A percentile compares a stretch with the other conserved stretches of the same genome.
Evolutionary conservation across 73 alveolate genomes (phyloP).

Genomic region (Tetrahymena borealis): DNA sequence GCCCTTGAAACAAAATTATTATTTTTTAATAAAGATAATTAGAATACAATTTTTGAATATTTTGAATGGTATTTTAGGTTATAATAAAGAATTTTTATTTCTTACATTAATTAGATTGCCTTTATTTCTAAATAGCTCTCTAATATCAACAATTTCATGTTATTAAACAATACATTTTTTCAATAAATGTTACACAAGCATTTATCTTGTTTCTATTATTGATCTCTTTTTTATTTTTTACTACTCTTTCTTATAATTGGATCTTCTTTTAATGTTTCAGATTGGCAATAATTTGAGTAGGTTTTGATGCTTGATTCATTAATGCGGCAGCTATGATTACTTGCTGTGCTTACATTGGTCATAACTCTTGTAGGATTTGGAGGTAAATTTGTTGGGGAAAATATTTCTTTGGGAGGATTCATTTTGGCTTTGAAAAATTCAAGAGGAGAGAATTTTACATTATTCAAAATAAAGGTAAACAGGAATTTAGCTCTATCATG

Average conservation of each 20-base stretch:
- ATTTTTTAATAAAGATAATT: no score
- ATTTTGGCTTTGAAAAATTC: not conserved
- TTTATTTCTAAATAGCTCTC: no score
- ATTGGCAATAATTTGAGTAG: not conserved
- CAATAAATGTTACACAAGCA: not conserved
- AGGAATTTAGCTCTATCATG: not conserved
- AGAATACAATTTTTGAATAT: no score
- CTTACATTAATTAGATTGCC: no score
- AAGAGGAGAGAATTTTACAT: not conserved
- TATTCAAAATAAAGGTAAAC: not conserved
- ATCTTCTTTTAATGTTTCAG: not conserved
- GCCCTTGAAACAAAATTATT: no score
- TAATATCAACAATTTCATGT: no score
- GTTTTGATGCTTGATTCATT: not conserved
- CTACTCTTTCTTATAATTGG: not conserved
- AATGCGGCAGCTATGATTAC: not conserved
- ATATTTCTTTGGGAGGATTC: not conserved
- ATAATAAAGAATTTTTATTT: no score
- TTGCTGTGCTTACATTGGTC: not conserved
- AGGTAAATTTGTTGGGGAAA: not conserved
- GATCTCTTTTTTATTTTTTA: not conserved
- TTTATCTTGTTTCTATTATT: not conserved
- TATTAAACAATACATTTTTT: no score
- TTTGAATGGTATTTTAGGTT: no score
- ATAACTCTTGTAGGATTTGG: not conserved